Base-by-base conservation (phyloP, 164 flowering plant species). In the Stephania yunnanensis region DNA sequence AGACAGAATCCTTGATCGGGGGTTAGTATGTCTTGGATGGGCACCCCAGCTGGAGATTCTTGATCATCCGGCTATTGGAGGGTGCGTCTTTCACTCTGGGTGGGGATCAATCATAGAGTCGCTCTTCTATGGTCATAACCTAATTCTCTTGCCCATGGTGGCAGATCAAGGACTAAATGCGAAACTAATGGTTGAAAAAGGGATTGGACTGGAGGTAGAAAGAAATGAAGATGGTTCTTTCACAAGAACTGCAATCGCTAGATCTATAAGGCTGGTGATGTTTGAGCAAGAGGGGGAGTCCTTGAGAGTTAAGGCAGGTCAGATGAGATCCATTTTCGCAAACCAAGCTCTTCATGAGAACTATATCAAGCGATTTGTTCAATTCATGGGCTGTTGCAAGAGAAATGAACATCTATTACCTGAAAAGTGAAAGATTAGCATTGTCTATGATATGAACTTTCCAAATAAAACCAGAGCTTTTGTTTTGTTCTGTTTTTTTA, bases 221-320 rank as follows among this genome's bases (percentile, higher is more conserved):
- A 82, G 89, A 30, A 80, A 71, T 0, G 85, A 76, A 72, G 87
- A 87, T 71, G 87, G 88, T 19, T 78, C 79, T 0, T 86, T 82
- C 75, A 78, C 61, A 1, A 68, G 81, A 29, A 75, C 81, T 1
- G 78, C 22, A 2, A 61, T 87, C 10, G 85, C 85, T 12, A 69
- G 78, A 63, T 50, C 85, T 5, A 11, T 85, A 75, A 83, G 76
- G 61, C 25, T 71, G 12, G 89, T 77, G 17, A 85, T 85, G 86
- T 78, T 80, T 20, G 77, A 76, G 0, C 76, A 68, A 52, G 86
- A 86, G 72, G 88, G 83, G 0, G 76, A 78, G 46, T 36, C 22
- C 7, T 3, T 80, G 0, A 73, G 79, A 63, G 58, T 2, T 0
- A 69, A 76, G 20, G 81, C 83, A 6, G 55, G 10, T 22, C 63